Percentiles rank a stretch among this genome's conserved stretches.
phyloP scores from a whole-genome alignment of 768 basidiomycete genomes.

The Boletus edulis region DNA sequence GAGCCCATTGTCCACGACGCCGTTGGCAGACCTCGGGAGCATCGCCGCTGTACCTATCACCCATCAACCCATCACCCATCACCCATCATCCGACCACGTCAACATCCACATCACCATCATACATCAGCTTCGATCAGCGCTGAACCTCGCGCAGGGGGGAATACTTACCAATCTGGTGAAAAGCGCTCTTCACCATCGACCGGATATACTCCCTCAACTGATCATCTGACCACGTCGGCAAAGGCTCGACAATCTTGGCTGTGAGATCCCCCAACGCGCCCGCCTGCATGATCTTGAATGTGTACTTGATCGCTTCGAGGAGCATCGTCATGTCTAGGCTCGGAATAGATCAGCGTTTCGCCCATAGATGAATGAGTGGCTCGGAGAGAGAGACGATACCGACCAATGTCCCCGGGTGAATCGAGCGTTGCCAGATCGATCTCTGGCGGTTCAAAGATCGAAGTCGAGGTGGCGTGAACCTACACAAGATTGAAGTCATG shows the following conservation, averaged over 20 bases:
- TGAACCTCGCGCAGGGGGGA: too few species aligned
- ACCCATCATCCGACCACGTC: too few species aligned
- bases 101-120: too few species aligned
- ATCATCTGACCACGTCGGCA: slow-evolving; percentile 15
- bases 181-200: neutral
- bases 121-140: too few species aligned
- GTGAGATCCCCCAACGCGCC: slow-evolving; percentile 12
- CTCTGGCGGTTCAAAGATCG: slow-evolving; percentile 14
- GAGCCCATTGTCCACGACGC: slow-evolving; percentile 12
- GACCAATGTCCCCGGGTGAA: slow-evolving; percentile 9
- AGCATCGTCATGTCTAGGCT: slow-evolving; percentile 15
- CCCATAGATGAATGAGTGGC: neutral
- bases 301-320: slow-evolving; percentile 11
- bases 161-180: slow-evolving; percentile 5
- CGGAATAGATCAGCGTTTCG: neutral
- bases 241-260: slow-evolving; percentile 12
- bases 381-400: neutral
- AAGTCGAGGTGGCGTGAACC: slow-evolving; percentile 8
- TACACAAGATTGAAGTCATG: neutral
- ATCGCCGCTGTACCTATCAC: neutral
- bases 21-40: slow-evolving; percentile 17
- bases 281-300: slow-evolving; percentile 13
- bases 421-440: slow-evolving; percentile 14
- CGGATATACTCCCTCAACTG: slow-evolving; percentile 13
- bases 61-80: too few species aligned